Base-by-base conservation (phyloP, 139 green algal genomes). In the Chlamydomonas asymmetrica region DNA sequence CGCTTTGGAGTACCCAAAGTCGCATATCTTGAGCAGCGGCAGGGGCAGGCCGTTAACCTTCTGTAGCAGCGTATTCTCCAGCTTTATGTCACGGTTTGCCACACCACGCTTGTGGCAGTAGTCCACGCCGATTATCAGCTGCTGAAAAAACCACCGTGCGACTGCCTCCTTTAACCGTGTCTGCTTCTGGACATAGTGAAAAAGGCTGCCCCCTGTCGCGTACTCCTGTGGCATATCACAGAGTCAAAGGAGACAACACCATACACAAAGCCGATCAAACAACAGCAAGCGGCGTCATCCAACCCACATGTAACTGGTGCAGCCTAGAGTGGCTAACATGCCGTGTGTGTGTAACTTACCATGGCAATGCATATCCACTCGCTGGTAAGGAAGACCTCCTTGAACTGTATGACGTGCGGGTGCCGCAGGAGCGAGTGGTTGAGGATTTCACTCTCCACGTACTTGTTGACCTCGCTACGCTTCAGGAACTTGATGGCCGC, bases 71-170 rank as follows among this genome's bases (percentile, higher is more conserved):
- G 78, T 85, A 76, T 89, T 89, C 59, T 89, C 81, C n/a, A 79
- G 62, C 75, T 87, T 97, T 73, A 98, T 97, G 82, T 98, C 93
- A 27, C 92, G 77, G 68, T 95, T 97, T 27, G 91, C 92, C 39
- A 97, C 93, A 3, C 92, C 83, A 0, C 70, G 60, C 49, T 74
- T 81, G 75, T 88, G 82, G 66, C 96, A 94, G 83, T 98, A 98
- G 78, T 97, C 92, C 23, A 97, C 89, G 5, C 93, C 93, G 27
- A 96, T 90, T 18, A 98, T 92, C 10, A 99, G 87, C 87, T 99
- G 96, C 87, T 99, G 96, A 78, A 99, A 99, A 83, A 98, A 99
- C 92, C 85, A 98, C n/a, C 94, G 84, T 34, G 95, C 92, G 64
- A 98, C 94, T 29, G 89, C 91, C 81, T 98, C 94, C n/a, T 84